A percentile compares a stretch with the other conserved stretches of the same genome.
Evolutionary conservation across 805 yeast genomes (phyloP).

Genomic region (Wickerhamiella allomyrinae): DNA sequence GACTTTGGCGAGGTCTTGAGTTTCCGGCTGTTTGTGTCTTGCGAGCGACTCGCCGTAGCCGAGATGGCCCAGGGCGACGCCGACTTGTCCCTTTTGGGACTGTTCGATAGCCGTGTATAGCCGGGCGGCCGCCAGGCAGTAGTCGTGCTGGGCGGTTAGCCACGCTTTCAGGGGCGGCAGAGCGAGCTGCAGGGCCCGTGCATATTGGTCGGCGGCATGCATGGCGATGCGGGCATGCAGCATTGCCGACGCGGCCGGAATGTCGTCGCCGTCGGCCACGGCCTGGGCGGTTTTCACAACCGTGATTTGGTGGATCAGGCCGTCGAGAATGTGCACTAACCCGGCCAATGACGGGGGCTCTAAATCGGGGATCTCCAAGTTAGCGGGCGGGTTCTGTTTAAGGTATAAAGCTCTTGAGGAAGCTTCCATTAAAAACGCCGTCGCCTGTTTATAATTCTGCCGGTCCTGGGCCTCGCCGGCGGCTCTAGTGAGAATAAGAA

Average conservation of each 20-base stretch:
- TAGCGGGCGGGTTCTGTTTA: background rate
- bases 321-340: slow-evolving; percentile 15
- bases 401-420: slow-evolving; percentile 15
- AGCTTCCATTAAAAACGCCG: slow-evolving; percentile 19
- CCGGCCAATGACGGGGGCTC: slow-evolving; percentile 15
- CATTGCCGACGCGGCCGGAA: slow-evolving; percentile 15
- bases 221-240: slow-evolving; percentile 23
- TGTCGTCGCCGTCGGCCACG: slow-evolving; percentile 8
- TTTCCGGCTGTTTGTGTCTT: background rate
- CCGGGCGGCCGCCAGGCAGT: slow-evolving; percentile 18
- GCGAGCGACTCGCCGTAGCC: background rate
- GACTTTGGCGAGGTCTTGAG: slow-evolving; percentile 7
- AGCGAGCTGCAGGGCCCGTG: slow-evolving; percentile 18
- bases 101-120: slow-evolving; percentile 20
- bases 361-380: slow-evolving; percentile 10
- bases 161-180: slow-evolving; percentile 16
- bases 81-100: slow-evolving; percentile 17
- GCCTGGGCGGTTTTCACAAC: background rate
- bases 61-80: slow-evolving; percentile 20
- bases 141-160: slow-evolving; percentile 18
- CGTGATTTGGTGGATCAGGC: slow-evolving; percentile 18
- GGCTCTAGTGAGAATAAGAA: slow-evolving; percentile 11
- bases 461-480: slow-evolving; percentile 8
- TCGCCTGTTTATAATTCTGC: slow-evolving; percentile 16
- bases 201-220: slow-evolving; percentile 21